Conservation (phyloP, 306 rosid genomes). For the Ammopiptanthus mongolicus region DNA sequence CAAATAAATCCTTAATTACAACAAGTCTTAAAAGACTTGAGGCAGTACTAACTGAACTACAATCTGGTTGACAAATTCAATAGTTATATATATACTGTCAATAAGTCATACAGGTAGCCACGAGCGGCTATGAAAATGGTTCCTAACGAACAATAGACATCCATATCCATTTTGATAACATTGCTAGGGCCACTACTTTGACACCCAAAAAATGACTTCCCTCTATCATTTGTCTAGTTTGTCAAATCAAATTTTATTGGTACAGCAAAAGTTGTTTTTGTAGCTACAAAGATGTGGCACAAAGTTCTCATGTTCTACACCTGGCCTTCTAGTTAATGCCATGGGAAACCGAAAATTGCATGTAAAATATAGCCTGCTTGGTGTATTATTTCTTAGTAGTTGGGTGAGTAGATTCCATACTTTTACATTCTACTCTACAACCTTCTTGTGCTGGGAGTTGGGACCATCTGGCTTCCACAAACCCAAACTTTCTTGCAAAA, state of each 20-base stretch:
- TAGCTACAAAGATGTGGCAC: neutral
- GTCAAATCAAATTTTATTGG: neutral
- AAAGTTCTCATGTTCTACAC: neutral
- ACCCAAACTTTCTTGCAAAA: neutral
- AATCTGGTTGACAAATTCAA: neutral
- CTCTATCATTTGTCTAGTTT: neutral
- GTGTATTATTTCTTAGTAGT: neutral
- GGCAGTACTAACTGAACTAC: too few relatives aligned
- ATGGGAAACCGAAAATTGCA: neutral
- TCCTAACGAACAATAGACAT: neutral
- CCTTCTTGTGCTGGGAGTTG: neutral
- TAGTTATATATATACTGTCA: neutral
- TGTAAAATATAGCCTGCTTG: neutral
- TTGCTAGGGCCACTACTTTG: neutral
- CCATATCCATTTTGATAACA: neutral
- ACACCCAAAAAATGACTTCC: slow-evolving; percentile 17
- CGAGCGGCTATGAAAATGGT: neutral
- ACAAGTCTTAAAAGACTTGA: too few relatives aligned
- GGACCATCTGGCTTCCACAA: neutral
- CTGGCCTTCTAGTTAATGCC: neutral
- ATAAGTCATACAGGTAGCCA: neutral
- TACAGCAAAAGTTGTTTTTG: neutral
- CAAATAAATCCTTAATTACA: too few relatives aligned
- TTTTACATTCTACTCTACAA: neutral
- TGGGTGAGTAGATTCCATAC: neutral